Evolutionary conservation across 2,329 filamentous ascomycete genomes (phyloP).

Genomic region (Pyrenophora graminea): DNA sequence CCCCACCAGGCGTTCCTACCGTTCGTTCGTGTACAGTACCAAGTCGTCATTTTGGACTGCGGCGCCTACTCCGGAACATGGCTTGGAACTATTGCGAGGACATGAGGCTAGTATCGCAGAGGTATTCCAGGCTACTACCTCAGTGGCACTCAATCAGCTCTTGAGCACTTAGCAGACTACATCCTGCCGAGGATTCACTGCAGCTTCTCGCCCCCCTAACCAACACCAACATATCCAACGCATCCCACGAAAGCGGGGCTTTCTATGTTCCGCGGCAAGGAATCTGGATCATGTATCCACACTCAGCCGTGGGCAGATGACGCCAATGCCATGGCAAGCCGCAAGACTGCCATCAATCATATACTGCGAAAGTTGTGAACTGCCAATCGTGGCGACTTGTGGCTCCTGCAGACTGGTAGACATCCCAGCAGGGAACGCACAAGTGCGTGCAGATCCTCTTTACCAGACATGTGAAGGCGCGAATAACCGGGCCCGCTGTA

Average conservation of each 20-base stretch:
- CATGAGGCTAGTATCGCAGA: neutral
- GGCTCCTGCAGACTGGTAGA: conserved; percentile 22
- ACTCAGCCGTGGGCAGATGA: conserved; percentile 20
- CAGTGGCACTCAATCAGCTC: no score
- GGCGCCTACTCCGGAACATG: neutral
- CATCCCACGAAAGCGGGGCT: conserved; percentile 15
- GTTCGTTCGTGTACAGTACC: neutral
- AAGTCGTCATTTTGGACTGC: neutral
- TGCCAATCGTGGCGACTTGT: conserved; percentile 28
- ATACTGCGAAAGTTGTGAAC: conserved; percentile 18
- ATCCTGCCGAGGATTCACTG: neutral
- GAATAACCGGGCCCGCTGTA: conserved; percentile 6
- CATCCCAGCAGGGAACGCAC: conserved; percentile 16
- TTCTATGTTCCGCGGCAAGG: neutral
- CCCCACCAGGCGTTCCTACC: neutral
- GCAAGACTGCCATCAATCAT: conserved; percentile 26
- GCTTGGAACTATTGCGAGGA: neutral
- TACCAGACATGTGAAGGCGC: conserved; percentile 19
- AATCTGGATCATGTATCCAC: conserved; percentile 15
- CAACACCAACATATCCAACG: conserved; percentile 5
- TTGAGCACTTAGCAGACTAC: no score
- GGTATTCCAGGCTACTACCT: neutral
- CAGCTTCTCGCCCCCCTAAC: conserved; percentile 1
- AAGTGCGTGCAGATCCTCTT: conserved; percentile 4
- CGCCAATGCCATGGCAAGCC: conserved; percentile 28